Conservation (phyloP, 257 asterid genomes). For the Solanum chilense region DNA sequence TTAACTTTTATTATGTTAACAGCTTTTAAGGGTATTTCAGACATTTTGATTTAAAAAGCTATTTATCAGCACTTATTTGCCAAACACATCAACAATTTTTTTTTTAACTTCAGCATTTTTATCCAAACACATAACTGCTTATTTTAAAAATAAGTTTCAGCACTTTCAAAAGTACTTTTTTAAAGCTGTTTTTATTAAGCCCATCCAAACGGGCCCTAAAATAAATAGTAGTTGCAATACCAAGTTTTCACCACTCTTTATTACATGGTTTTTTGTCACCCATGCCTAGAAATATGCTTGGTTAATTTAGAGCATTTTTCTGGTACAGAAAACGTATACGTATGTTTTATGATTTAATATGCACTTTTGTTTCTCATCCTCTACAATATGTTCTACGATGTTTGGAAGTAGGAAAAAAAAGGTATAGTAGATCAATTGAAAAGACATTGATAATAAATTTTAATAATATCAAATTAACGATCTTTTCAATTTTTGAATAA, state of each 20-base stretch:
- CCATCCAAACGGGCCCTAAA: no score
- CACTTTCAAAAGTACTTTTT: no score
- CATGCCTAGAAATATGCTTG: neutral
- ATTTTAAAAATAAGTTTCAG: no score
- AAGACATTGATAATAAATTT: neutral
- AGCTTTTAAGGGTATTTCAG: no score
- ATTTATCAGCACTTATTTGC: no score
- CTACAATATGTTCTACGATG: neutral
- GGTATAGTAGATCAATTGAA: neutral
- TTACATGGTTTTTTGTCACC: neutral
- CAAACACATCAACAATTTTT: no score
- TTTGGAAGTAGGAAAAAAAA: neutral
- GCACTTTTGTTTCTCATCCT: neutral
- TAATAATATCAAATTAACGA: neutral
- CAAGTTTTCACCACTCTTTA: neutral
- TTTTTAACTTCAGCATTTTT: no score
- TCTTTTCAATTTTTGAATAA: neutral
- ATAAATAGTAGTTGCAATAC: neutral
- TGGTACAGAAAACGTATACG: neutral
- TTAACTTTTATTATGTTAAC: no score
- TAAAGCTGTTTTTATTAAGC: no score
- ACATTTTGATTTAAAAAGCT: no score
- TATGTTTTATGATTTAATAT: neutral
- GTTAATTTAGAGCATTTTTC: neutral
- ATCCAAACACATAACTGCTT: no score